Conservation (phyloP, 371 early-diverging fungal species). For the Actinomucor elegans region DNA sequence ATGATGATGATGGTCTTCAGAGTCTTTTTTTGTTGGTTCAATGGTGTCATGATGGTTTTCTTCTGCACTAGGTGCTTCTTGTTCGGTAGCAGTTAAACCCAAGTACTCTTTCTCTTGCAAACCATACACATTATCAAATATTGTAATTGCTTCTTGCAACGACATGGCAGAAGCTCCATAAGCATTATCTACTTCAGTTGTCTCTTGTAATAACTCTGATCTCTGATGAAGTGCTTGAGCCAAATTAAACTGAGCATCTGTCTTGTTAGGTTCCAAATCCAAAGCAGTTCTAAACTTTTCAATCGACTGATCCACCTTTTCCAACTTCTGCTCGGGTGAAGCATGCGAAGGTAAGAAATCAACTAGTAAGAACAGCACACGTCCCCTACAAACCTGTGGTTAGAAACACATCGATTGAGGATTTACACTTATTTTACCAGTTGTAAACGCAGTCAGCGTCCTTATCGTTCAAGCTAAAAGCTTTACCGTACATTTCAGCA, state of each 20-base stretch:
- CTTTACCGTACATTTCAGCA: slow-evolving; percentile 64
- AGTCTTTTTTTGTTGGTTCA: too few relatives aligned
- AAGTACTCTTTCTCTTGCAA: slow-evolving; percentile 48
- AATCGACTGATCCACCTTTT: slow-evolving; percentile 55
- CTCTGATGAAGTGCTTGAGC: slow-evolving; percentile 67
- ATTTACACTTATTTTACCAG: slow-evolving; percentile 39
- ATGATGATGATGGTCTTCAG: slow-evolving; percentile 2
- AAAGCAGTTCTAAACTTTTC: slow-evolving; percentile 55
- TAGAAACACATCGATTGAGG: neutral
- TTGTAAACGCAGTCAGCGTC: slow-evolving; percentile 72
- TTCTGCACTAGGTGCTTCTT: neutral
- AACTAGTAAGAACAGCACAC: slow-evolving; percentile 64
- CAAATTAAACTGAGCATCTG: slow-evolving; percentile 71
- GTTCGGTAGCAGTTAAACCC: neutral
- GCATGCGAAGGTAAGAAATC: slow-evolving; percentile 53
- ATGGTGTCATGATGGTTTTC: neutral
- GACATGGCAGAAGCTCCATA: slow-evolving; percentile 50
- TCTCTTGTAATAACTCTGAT: slow-evolving; percentile 64
- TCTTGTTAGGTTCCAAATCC: slow-evolving; percentile 49
- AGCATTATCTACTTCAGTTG: slow-evolving; percentile 51
- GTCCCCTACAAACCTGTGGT: slow-evolving; percentile 46
- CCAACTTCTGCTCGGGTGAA: slow-evolving; percentile 46
- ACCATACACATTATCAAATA: slow-evolving; percentile 51
- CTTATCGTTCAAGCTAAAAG: slow-evolving; percentile 49
- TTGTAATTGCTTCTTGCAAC: slow-evolving; percentile 53